Base-by-base conservation (phyloP, 2,329 filamentous ascomycete genomes). In the Thielaviopsis punctulata region DNA sequence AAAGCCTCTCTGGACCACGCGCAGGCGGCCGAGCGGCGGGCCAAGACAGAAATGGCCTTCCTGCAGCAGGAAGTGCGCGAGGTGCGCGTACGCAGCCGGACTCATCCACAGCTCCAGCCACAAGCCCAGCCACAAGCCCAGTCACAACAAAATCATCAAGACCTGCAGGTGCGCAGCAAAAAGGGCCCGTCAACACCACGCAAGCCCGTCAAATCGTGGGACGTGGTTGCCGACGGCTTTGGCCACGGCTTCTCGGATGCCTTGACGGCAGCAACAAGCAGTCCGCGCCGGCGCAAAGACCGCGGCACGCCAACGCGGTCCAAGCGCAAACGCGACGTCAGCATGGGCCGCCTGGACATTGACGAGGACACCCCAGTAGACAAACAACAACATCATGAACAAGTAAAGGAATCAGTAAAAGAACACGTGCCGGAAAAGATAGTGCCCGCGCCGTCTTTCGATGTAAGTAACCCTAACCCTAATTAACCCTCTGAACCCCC, bases 51-150 rank as follows among this genome's bases (percentile, higher is more conserved):
- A 62, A 75, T 83, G 55, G 73, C 82, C 57, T 92, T 92, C 61
- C 69, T 84, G 24, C 77, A 81, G 60, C 77, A 84, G 57, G 85
- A 90, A 60, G 66, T 86, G 58, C 73, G 72, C 39, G 82, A 86
- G 48, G 27, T 15, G 25, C 41, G 24, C 51, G 49, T n/a, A n/a
- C 43, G 7, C 43, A 9, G 10, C 10, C 25, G 25, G 5, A 5
- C 5, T 27, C 25, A n/a, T 4, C 30, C 2, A 15, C 30, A 2
- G 30, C 30, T 12, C 3, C 30, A 15, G 30, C 30, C 4, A 15
- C 12, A n/a, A n/a, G n/a, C n/a, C n/a, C n/a, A n/a, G n/a, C n/a
- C n/a, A n/a, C n/a, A n/a, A n/a, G n/a, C n/a, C n/a, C n/a, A n/a
- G n/a, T n/a, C n/a, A n/a, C n/a, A n/a, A n/a, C n/a, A n/a, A n/a